Evolutionary conservation across 2,329 filamentous ascomycete species (phyloP).

Genomic region (Venturiaceae sp.): DNA sequence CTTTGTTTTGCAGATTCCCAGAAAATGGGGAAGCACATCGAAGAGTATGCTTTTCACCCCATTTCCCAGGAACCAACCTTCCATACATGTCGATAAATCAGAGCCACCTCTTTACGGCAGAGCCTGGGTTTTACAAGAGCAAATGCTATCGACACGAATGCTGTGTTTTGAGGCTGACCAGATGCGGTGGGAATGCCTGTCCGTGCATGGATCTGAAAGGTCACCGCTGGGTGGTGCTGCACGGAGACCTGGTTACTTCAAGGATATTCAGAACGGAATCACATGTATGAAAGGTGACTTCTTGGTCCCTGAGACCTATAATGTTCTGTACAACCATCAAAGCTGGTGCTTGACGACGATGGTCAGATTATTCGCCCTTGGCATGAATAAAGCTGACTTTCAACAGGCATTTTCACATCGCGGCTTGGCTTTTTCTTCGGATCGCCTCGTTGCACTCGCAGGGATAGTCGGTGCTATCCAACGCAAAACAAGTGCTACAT

Average conservation of each 20-base stretch:
- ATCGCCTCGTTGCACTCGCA: not conserved
- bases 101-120: not conserved
- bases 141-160: not conserved
- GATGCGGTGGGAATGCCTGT: not conserved
- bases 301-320: not conserved
- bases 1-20: not conserved
- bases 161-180: not conserved
- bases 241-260: not conserved
- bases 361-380: not conserved
- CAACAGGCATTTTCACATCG: not conserved
- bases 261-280: too few relatives aligned
- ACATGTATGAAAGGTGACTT: too few relatives aligned
- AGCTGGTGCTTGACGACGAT: not conserved
- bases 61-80: not conserved
- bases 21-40: not conserved
- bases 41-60: not conserved
- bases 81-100: not conserved
- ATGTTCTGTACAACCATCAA: not conserved
- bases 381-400: not conserved
- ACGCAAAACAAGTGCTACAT: not conserved
- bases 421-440: not conserved
- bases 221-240: not conserved
- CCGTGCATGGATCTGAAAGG: not conserved
- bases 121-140: not conserved
- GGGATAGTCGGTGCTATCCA: not conserved